Evolutionary conservation across 2,329 filamentous ascomycete species (phyloP), one percentile per base, ranked within the genome.

Genomic region (Talaromyces sp.): DNA sequence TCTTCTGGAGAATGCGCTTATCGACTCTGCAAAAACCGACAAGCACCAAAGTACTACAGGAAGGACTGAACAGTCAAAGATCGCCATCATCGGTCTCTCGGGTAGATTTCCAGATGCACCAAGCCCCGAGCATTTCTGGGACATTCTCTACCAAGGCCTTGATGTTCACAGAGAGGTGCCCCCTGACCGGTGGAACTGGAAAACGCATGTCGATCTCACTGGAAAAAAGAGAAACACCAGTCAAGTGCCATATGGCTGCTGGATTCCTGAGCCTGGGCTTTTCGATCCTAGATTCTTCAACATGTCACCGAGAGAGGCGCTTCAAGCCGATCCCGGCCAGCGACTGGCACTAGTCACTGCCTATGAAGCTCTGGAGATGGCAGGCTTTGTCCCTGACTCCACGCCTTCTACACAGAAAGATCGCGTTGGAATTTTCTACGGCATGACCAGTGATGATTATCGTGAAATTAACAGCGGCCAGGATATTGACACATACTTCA

Each of bases 21-120:
- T 70, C 10, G 73, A 75, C n/a, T 65, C 72, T 1, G 62, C 68
- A 10, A 69, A 71, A 8, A 67, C 69, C 5, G n/a, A 68, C 0
- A 68, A 69, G 7, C 62, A 37, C 16, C 37, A 56, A 19, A 76
- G 75, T 50, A 67, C 62, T 1, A 76, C 70, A 5, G 75, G 75
- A 27, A 73, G 72, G 35, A 50, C 75, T 0, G 75, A 77, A 35
- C 68, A 74, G 24, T 68, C 66, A 14, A 67, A 67, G 39, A 85
- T 95, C 66, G 92, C 92, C 67, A 92, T 96, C 69, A 88, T 95
- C 35, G 92, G 92, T 60, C 90, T 91, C 86, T 85, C 90, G 58
- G 89, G 90, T 62, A 85, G 90, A 60, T 92, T 91, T 75, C 90
- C 90, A 5, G 87, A 88, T 71, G 88, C 89, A 35, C 52, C 63